Evolutionary conservation across 1,284 basidiomycete species (phyloP).

Genomic region (Mycosarcoma mackinlayi): DNA sequence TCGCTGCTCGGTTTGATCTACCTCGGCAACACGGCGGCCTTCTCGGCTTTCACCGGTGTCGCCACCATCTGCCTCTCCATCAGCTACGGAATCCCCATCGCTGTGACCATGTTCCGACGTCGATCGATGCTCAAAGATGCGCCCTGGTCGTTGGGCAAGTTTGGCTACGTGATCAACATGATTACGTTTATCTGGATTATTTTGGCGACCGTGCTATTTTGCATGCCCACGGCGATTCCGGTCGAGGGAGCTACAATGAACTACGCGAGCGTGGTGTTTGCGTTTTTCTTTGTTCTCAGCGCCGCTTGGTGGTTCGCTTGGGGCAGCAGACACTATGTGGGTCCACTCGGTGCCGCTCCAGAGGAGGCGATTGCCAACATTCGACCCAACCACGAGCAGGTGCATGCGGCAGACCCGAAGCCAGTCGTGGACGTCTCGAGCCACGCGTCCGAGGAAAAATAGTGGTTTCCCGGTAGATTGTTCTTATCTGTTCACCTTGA

Average conservation of each 20-base stretch:
- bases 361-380: slow-evolving; percentile 19
- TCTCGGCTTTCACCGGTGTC: slow-evolving; percentile 58
- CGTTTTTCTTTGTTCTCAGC: slow-evolving; percentile 50
- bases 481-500: too few relatives aligned
- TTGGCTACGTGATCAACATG: slow-evolving; percentile 67
- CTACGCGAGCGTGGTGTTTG: slow-evolving; percentile 57
- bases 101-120: slow-evolving; percentile 68
- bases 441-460: slow-evolving; percentile 24
- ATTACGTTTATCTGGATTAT: slow-evolving; percentile 70
- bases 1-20: slow-evolving; percentile 69
- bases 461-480: not conserved
- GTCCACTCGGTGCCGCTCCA: slow-evolving; percentile 39
- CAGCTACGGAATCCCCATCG: slow-evolving; percentile 70
- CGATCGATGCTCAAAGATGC: slow-evolving; percentile 68
- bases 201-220: slow-evolving; percentile 70
- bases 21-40: slow-evolving; percentile 54
- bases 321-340: slow-evolving; percentile 48
- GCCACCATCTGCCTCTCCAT: slow-evolving; percentile 54
- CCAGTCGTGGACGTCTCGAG: slow-evolving; percentile 24
- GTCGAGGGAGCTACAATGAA: slow-evolving; percentile 70
- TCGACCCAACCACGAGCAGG: slow-evolving; percentile 2
- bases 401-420: slow-evolving; percentile 4
- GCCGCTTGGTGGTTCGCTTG: slow-evolving; percentile 45
- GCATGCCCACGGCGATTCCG: slow-evolving; percentile 70
- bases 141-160: slow-evolving; percentile 69